Evolutionary conservation across 352 stramenopile genomes (phyloP), one percentile per base, ranked within the genome.

Genomic region (Phytophthora crassamura): DNA sequence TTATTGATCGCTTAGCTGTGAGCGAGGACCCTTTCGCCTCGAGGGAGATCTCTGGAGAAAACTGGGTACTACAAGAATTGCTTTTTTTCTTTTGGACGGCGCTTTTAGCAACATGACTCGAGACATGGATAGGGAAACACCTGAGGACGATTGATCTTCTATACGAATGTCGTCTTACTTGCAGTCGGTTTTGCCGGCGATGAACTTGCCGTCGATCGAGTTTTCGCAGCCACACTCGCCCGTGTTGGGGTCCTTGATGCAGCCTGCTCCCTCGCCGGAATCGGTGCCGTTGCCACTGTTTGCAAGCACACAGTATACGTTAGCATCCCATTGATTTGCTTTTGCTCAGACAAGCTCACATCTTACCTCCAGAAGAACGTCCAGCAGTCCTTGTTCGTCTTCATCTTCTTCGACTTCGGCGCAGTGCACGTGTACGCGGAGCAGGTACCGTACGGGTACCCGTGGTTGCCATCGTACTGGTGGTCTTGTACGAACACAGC

Each of bases 281-380:
- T 43, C 2, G 20, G 38, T 66, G 33, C 69, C 69, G 15, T 67
- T 70, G 33, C 30, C 32, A 53, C 59, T 74, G 59, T 64, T 65
- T 34, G 16, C 39, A 30, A 36, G 8, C 15, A 39, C 12, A 59
- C 35, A 67, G 2, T 32, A 4, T 9, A 59, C 10, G 38, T 67
- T 58, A 62, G 38, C 46, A 25, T 48, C 18, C 12, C 20, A 18
- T 36, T 50, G 8, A 22, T 60, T 41, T 15, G 62, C 4, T 39
- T 18, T 42, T 34, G 39, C 7, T 5, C n/a, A 40, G n/a, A 5
- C 32, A 54, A 32, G 15, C 7, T 22, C 16, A 28, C 25, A 4
- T 36, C 67, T 65, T 64, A 78, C 65, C 56, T 63, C 66, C 70
- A 78, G 47, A 74, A 65, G 55, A 79, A 79, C 20, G 71, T 79